phyloP scores from a whole-genome alignment of 495 filamentous ascomycete genomes.

The Trichoderma reesei region DNA sequence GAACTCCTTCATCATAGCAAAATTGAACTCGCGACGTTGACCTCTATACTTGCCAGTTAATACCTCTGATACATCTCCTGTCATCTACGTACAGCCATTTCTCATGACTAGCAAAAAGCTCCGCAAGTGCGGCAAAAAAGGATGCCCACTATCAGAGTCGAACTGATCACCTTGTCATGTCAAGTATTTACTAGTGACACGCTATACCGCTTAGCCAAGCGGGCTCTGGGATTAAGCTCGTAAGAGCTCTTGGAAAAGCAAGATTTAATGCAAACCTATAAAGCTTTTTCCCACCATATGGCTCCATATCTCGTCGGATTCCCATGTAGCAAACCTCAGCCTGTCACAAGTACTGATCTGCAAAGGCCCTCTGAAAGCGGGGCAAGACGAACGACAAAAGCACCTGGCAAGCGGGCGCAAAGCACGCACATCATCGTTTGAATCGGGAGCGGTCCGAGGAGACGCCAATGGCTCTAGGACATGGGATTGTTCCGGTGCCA shows the following conservation, averaged over 20 bases:
- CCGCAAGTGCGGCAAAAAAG: not conserved
- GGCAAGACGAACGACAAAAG: too few species aligned
- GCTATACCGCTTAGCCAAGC: slow-evolving; percentile 9
- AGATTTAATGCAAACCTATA: not conserved
- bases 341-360: too few species aligned
- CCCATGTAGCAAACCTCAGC: too few species aligned
- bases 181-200: slow-evolving; percentile 4
- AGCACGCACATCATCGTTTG: too few species aligned
- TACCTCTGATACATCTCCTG: too few species aligned
- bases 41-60: too few species aligned
- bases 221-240: not conserved
- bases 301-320: too few species aligned
- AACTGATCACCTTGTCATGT: slow-evolving; percentile 9
- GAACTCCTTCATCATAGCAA: too few species aligned
- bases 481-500: not conserved
- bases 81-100: not conserved
- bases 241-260: not conserved
- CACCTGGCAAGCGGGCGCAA: too few species aligned
- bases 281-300: too few species aligned
- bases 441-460: not conserved
- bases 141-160: slow-evolving; percentile 8
- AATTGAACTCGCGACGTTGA: too few species aligned
- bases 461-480: not conserved
- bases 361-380: too few species aligned
- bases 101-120: not conserved